phyloP scores from a whole-genome alignment of 1,284 basidiomycete genomes.

The Wallemia mellicola region DNA sequence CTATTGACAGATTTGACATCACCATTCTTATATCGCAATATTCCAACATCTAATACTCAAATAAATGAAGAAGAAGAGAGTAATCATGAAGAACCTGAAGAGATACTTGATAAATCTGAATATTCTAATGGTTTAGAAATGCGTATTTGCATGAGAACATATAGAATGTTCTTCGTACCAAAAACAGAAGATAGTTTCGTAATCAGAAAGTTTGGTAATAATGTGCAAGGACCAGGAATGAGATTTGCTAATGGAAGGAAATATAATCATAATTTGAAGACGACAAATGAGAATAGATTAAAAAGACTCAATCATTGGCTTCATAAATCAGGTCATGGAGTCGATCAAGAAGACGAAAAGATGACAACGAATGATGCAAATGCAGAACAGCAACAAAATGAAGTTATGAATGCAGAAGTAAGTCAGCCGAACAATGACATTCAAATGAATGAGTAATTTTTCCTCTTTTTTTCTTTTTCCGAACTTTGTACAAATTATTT shows the following conservation, averaged over 20 bases:
- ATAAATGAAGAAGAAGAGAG: background rate
- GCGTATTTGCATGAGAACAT: constrained; percentile 17
- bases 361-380: no score
- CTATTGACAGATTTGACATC: constrained; percentile 1
- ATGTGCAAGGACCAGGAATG: background rate
- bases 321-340: background rate
- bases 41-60: no score
- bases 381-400: background rate
- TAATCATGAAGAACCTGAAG: constrained; percentile 1
- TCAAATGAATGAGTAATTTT: background rate
- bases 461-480: background rate
- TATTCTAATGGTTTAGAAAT: constrained; percentile 9
- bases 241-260: background rate
- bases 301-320: background rate
- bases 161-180: constrained; percentile 17
- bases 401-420: background rate
- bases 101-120: background rate
- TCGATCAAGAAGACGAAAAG: background rate
- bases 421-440: background rate
- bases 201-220: constrained; percentile 4
- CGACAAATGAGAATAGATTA: background rate
- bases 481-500: background rate
- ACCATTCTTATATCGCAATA: background rate
- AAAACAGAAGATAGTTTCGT: constrained; percentile 16
- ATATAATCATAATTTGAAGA: background rate